Conservation (phyloP, 305 asterid genomes). For the Fraxinus albicans region DNA sequence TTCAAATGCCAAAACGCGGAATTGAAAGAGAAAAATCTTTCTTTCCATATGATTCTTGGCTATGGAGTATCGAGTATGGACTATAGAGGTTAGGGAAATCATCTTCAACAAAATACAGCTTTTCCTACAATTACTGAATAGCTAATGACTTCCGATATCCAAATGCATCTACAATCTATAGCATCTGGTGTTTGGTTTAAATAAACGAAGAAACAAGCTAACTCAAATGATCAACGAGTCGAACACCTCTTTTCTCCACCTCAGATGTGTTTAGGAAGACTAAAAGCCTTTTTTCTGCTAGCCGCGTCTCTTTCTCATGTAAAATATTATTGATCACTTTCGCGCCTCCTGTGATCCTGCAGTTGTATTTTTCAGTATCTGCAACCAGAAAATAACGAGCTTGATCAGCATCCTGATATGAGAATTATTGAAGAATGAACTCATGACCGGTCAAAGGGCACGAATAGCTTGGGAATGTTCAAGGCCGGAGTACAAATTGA, state of each 20-base stretch:
- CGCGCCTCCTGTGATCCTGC: slow-evolving; percentile 45
- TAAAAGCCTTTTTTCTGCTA: not conserved
- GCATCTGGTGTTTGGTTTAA: not conserved
- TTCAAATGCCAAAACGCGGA: not conserved
- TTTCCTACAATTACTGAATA: not conserved
- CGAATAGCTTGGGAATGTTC: too few species aligned
- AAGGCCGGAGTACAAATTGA: not conserved
- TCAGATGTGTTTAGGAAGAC: not conserved
- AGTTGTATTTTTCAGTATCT: slow-evolving; percentile 59
- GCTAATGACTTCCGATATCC: not conserved
- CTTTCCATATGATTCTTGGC: not conserved
- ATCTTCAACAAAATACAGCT: not conserved
- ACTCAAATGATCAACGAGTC: not conserved
- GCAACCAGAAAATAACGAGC: slow-evolving; percentile 8
- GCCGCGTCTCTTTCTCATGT: not conserved
- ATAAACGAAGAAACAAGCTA: not conserved
- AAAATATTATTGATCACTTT: slow-evolving; percentile 13
- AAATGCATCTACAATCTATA: not conserved
- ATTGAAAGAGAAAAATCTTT: too few species aligned
- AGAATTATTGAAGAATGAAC: not conserved
- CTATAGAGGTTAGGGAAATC: not conserved
- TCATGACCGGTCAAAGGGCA: not conserved
- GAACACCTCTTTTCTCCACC: not conserved
- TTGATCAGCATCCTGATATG: not conserved
- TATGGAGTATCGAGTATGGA: not conserved